Evolutionary conservation across 2,329 filamentous ascomycete genomes (phyloP).

Genomic region (Harringtonia lauricola): DNA sequence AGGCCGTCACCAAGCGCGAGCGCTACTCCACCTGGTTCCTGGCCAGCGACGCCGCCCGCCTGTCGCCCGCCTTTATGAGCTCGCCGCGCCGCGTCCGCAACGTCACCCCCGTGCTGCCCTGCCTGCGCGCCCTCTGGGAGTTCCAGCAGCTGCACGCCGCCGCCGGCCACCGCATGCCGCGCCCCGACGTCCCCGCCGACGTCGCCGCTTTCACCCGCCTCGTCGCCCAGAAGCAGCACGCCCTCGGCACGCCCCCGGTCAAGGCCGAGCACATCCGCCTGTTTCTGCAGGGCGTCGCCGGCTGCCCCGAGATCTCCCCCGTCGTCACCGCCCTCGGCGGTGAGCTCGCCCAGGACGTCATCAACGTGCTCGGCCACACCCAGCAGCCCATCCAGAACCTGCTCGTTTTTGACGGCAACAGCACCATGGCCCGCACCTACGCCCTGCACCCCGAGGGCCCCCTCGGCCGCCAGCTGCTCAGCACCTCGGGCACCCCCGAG

Average conservation of each 20-base stretch:
- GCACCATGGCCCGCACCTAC: slow-evolving; percentile 68
- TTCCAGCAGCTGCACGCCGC: slow-evolving; percentile 54
- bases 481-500: background rate
- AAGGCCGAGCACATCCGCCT: slow-evolving; percentile 65
- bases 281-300: slow-evolving; percentile 75
- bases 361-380: slow-evolving; percentile 82
- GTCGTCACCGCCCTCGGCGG: slow-evolving; percentile 85
- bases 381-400: slow-evolving; percentile 97
- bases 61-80: slow-evolving; percentile 58
- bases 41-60: slow-evolving; percentile 63
- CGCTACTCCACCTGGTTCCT: slow-evolving; percentile 79
- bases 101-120: slow-evolving; percentile 77
- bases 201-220: slow-evolving; percentile 66
- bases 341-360: slow-evolving; percentile 87
- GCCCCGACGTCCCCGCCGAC: slow-evolving; percentile 44
- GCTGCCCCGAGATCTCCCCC: slow-evolving; percentile 59
- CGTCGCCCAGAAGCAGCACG: slow-evolving; percentile 66
- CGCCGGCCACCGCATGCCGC: slow-evolving; percentile 30
- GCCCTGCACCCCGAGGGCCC: slow-evolving; percentile 59
- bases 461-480: slow-evolving; percentile 37
- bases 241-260: slow-evolving; percentile 57
- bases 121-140: slow-evolving; percentile 81
- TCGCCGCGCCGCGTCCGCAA: slow-evolving; percentile 58
- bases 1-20: slow-evolving; percentile 86
- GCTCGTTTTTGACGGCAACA: slow-evolving; percentile 79